Evolutionary conservation across 805 yeast genomes (phyloP).

Genomic region (Starmerella apicola): DNA sequence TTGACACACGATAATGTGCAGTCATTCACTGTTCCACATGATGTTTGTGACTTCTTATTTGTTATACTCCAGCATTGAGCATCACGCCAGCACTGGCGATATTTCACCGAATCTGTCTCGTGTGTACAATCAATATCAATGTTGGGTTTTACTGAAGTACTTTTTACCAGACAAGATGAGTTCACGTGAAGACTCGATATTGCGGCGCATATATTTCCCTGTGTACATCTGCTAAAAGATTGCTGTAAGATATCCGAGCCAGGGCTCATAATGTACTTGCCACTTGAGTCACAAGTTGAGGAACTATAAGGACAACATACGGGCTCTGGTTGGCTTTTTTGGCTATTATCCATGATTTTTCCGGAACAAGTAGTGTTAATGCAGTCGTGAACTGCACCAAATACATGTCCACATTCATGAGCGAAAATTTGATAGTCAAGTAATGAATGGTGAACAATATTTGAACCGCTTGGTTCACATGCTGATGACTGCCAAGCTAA

Average conservation of each 20-base stretch:
- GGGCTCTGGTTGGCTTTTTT: constrained; percentile 9
- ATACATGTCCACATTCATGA: constrained; percentile 31
- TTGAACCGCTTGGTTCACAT: constrained; percentile 27
- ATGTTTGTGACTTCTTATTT: background rate
- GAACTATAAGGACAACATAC: constrained; percentile 28
- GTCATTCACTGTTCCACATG: constrained; percentile 2
- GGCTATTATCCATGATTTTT: background rate
- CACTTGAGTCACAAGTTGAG: constrained; percentile 26
- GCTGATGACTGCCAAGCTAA: constrained; percentile 29
- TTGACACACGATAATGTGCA: constrained; percentile 8
- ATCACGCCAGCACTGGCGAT: constrained; percentile 3
- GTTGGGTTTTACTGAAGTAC: too few relatives aligned
- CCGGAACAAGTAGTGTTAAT: constrained; percentile 25
- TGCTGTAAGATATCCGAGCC: constrained; percentile 23
- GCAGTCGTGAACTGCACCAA: constrained; percentile 34
- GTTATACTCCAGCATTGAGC: constrained; percentile 6
- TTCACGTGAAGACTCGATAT: constrained; percentile 23
- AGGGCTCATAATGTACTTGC: constrained; percentile 30
- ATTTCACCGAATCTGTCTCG: constrained; percentile 1
- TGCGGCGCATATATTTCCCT: constrained; percentile 28
- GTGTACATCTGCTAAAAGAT: constrained; percentile 26
- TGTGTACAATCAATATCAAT: too few relatives aligned
- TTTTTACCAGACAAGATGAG: constrained; percentile 18
- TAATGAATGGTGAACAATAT: constrained; percentile 26
- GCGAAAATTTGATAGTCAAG: constrained; percentile 30